Conservation (phyloP, 202 grass and related monocot genomes). For the Zoysia matrella region DNA sequence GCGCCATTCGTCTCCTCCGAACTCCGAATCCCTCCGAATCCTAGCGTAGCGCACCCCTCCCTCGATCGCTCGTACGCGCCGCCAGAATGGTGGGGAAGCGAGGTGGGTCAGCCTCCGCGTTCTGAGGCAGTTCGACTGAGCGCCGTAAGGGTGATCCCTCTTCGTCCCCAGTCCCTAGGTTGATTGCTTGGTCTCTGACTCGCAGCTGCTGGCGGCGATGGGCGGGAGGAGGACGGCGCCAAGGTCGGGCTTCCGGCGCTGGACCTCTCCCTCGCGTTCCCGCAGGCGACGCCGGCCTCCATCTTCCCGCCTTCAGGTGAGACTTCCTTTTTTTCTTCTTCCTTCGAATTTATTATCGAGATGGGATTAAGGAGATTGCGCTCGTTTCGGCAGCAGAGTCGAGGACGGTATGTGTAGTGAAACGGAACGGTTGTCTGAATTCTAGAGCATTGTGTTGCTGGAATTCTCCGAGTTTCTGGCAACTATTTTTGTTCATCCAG, state of each 20-base stretch:
- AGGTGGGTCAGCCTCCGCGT: slow-evolving; percentile 19
- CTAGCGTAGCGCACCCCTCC: background rate
- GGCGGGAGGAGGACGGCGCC: slow-evolving; percentile 26
- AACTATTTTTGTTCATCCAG: background rate
- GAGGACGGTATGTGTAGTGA: background rate
- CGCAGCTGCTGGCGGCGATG: slow-evolving; percentile 18
- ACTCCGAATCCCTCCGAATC: background rate
- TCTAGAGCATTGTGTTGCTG: background rate
- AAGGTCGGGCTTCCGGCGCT: slow-evolving; percentile 50
- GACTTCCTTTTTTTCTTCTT: background rate
- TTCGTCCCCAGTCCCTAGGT: background rate
- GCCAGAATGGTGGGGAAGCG: slow-evolving; percentile 33
- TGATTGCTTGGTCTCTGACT: background rate
- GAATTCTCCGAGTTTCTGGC: background rate
- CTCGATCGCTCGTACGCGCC: no score
- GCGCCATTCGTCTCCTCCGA: background rate
- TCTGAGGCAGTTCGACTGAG: background rate
- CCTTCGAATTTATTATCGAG: background rate
- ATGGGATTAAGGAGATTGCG: background rate
- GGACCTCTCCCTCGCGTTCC: slow-evolving; percentile 56
- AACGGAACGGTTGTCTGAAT: background rate
- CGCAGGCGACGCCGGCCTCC: slow-evolving; percentile 64
- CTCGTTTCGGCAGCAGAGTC: background rate
- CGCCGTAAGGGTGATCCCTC: background rate
- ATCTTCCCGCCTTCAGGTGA: slow-evolving; percentile 60